Evolutionary conservation across 164 flowering plant species (phyloP), one percentile per base, ranked within the genome.

Genomic region (Tinospora cordifolia): DNA sequence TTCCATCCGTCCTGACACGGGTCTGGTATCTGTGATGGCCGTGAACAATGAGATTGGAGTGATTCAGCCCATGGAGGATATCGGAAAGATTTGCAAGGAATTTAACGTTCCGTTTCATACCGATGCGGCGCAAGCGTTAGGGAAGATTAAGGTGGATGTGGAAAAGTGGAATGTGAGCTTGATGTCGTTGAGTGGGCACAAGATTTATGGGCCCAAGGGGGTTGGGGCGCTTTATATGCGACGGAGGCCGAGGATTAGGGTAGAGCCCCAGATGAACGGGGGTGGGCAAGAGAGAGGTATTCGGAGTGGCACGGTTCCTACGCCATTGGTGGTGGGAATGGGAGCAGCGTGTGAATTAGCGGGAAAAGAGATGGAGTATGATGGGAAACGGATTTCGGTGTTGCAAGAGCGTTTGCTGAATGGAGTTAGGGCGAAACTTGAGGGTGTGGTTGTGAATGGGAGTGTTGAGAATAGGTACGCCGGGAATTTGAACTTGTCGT

Each of bases 31-130:
- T 0, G 77, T 90, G 39, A 94, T 94, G 98, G 83, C 86, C 63
- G 98, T 95, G 46, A 95, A 92, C 65, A 95, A 95, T 44, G 99
- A 92, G 83, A 92, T 90, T 71, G 99, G 99, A 4, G 99, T 92
- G 12, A 84, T 95, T 30, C 99, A 92, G 67, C 99, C 98, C 0
- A 62, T 95, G 79, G 98, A 86, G 71, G 98, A 92, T 65, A 90
- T 95, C 63, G 99, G 99, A 6, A 21, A 67, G 40, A 86, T 95
- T 40, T 95, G 98, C 75, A 84, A 79, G 73, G 93, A 92, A 60
- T 71, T 78, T 17, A 79, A 77, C 0, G 79, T 92, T 19, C 87
- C 88, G 7, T 87, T 95, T 65, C 99, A 95, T 49, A 87, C 97
- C 0, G 99, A 95, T 69, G 98, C 96, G 0, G 99, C 98, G 0